phyloP scores from a whole-genome alignment of 345 rosid genomes.

The Salix koriyanagi region DNA sequence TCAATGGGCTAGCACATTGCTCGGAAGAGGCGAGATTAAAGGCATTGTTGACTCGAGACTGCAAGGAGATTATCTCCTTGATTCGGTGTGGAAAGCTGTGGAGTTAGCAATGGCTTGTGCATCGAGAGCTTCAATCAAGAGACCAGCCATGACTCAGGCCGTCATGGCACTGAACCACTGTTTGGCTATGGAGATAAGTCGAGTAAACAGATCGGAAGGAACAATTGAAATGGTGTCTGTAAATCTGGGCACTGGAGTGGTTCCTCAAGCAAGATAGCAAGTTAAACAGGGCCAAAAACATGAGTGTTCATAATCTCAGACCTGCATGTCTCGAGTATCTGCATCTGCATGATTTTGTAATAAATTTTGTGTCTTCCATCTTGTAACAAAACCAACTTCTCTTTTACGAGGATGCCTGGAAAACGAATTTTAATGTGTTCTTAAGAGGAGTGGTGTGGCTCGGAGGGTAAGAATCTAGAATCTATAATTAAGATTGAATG shows the following conservation, averaged over 20 bases:
- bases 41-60: constrained; percentile 38
- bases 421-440: too few species aligned
- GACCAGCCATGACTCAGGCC: constrained; percentile 16
- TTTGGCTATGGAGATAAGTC: not conserved
- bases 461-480: too few species aligned
- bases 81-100: constrained; percentile 40
- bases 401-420: too few species aligned
- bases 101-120: constrained; percentile 48
- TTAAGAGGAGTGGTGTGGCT: too few species aligned
- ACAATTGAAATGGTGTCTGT: not conserved
- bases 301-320: not conserved
- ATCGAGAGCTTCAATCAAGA: not conserved
- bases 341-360: too few species aligned
- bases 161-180: constrained; percentile 19
- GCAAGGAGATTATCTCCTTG: constrained; percentile 23
- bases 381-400: too few species aligned
- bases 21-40: constrained; percentile 38
- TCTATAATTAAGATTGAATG: too few species aligned
- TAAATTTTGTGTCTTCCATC: too few species aligned
- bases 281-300: not conserved
- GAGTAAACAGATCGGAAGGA: too few species aligned
- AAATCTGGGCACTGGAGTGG: not conserved
- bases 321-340: too few species aligned
- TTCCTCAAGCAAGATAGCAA: not conserved
- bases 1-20: constrained; percentile 32